A percentile compares a stretch with the other conserved stretches of the same genome.
Conservation (phyloP, 129 eudicot species). For the Pseudognaphalium luteoalbum region DNA sequence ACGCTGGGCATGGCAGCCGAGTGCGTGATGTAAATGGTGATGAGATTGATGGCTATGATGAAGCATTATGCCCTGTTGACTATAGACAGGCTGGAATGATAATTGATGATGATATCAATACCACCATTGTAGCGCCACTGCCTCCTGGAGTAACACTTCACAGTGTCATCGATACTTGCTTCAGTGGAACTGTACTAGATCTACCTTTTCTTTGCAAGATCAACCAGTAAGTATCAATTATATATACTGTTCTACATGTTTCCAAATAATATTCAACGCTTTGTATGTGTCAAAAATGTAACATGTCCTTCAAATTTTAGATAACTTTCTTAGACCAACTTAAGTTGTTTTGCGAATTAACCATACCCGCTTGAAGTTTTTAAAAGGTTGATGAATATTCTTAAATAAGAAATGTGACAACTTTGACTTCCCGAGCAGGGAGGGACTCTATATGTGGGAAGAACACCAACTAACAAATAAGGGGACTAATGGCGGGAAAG, state of each 20-base stretch:
- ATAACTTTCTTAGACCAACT: too few species aligned
- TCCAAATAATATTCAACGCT: too few species aligned
- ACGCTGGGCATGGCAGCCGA: constrained; percentile 54
- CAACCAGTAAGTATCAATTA: too few species aligned
- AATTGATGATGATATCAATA: constrained; percentile 63
- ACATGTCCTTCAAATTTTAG: too few species aligned
- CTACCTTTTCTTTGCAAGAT: too few species aligned
- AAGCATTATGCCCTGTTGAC: constrained; percentile 62
- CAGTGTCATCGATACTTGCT: neutral
- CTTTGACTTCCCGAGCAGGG: constrained; percentile 30
- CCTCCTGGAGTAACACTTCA: constrained; percentile 65
- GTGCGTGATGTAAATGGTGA: constrained; percentile 52
- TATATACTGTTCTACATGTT: too few species aligned
- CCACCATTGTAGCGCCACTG: constrained; percentile 63
- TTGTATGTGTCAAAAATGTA: too few species aligned
- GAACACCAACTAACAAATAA: constrained; percentile 43
- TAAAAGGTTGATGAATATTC: neutral
- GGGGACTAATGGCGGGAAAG: constrained; percentile 65
- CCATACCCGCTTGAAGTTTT: neutral
- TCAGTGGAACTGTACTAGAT: too few species aligned
- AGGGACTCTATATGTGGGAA: constrained; percentile 59
- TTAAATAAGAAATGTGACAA: too few species aligned
- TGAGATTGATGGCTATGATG: constrained; percentile 63
- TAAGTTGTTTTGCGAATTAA: too few species aligned
- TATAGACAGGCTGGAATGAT: constrained; percentile 51